phyloP scores from a whole-genome alignment of 1,139 yeast species.

The Geotrichum reessii region DNA sequence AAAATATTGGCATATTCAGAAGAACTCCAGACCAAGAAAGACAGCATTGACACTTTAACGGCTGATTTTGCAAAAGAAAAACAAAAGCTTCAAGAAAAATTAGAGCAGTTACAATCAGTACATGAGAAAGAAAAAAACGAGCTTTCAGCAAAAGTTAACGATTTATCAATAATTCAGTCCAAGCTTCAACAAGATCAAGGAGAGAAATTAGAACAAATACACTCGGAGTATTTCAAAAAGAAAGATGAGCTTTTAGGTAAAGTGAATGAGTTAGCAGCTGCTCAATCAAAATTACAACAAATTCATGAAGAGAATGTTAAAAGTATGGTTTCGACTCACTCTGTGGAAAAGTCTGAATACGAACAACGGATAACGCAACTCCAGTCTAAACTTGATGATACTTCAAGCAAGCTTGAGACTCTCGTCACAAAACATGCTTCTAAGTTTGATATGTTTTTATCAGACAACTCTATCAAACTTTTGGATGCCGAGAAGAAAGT shows the following conservation, averaged over 20 bases:
- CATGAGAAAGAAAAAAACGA: not conserved
- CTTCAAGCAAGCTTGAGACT: not conserved
- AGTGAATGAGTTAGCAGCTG: not conserved
- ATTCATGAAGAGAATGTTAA: not conserved
- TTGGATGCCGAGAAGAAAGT: not conserved
- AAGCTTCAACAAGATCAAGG: not conserved
- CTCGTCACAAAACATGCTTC: not conserved
- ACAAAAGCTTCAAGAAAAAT: not conserved
- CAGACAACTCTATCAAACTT: not conserved
- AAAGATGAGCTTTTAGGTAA: not conserved
- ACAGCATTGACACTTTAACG: not conserved
- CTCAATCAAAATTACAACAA: not conserved
- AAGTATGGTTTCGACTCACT: not conserved
- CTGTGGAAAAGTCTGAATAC: not conserved
- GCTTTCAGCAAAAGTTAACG: not conserved
- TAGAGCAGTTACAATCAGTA: not conserved
- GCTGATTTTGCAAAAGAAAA: not conserved
- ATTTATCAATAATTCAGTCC: not conserved
- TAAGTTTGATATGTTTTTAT: not conserved
- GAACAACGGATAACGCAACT: not conserved
- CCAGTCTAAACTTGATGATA: not conserved
- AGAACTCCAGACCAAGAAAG: not conserved
- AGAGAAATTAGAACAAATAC: not conserved
- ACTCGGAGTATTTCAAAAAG: not conserved
- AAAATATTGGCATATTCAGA: not conserved